Evolutionary conservation across 1,284 basidiomycete species (phyloP).

Genomic region (Thelephora terrestris): DNA sequence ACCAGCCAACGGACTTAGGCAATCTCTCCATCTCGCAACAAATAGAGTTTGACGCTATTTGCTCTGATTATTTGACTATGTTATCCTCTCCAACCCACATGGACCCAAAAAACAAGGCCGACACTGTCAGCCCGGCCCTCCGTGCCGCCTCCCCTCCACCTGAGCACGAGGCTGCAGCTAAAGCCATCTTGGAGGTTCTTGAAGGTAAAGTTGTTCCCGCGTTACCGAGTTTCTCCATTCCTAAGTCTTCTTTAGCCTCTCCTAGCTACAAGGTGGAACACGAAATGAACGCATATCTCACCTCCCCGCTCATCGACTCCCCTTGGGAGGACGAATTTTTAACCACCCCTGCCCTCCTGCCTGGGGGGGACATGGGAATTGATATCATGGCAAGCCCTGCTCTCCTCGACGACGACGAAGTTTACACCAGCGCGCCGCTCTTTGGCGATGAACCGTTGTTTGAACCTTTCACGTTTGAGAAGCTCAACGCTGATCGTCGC

Average conservation of each 20-base stretch:
- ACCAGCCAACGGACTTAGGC: constrained; percentile 23
- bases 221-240: background rate
- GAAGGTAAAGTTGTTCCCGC: constrained; percentile 23
- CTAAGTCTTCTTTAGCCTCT: constrained; percentile 20
- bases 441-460: constrained; percentile 24
- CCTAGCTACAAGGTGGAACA: constrained; percentile 27
- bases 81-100: constrained; percentile 25
- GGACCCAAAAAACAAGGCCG: constrained; percentile 10
- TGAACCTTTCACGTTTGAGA: constrained; percentile 1
- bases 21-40: constrained; percentile 33
- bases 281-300: constrained; percentile 29
- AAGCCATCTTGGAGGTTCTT: constrained; percentile 34
- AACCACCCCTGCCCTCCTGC: constrained; percentile 38
- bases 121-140: constrained; percentile 6
- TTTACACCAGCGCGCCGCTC: constrained; percentile 12
- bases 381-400: constrained; percentile 28
- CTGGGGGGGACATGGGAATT: constrained; percentile 22
- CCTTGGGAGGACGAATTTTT: constrained; percentile 44
- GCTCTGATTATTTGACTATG: constrained; percentile 41
- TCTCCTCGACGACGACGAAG: constrained; percentile 26
- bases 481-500: constrained; percentile 5
- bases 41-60: constrained; percentile 29
- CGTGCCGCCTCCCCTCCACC: constrained; percentile 1
- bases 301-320: constrained; percentile 39
- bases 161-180: constrained; percentile 24